Base-by-base conservation (phyloP, 2,329 filamentous ascomycete genomes). In the Apiospora arundinis region DNA sequence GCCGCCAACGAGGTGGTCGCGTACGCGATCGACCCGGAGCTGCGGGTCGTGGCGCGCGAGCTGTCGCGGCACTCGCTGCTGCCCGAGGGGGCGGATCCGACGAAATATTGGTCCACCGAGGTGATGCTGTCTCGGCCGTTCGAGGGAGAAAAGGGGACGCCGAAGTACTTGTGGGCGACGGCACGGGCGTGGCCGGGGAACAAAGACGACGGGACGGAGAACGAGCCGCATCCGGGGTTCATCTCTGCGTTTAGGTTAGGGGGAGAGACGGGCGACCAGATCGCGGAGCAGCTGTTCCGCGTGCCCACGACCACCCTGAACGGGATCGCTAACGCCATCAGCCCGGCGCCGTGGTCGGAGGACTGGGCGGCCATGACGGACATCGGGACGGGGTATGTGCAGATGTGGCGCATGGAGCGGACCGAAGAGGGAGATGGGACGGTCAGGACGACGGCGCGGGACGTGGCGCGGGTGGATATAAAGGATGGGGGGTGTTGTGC, bases 401-500 rank as follows among this genome's bases (percentile, higher is more conserved):
- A 75, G 71, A 73, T 77, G 46, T 76, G 74, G 74, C 71, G 69
- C 52, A 72, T 77, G 66, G 44, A 44, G 37, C 5, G 4, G 44
- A 45, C 23, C 8, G 40, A 28, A 0, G 40, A 18, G 2, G 14
- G 28, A 1, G 23, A 16, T 1, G n/a, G 2, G 6, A 21, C 18
- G 4, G 21, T n/a, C 5, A 6, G 21, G 21, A 37, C 67, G 4
- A 72, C 70, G 2, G 74, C 74, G 0, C 32, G 44, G 65, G 52
- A 70, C 5, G 74, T 78, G 12, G 74, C 73, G 1, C 72, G 68
- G n/a, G 70, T 76, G 5, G 70, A 73, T 46, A 69, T 77, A 18
- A 42, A 28, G 1, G 74, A 75, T 63, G 75, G 73, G 1, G 74
- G 74, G 2, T 77, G 76, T 25, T 76, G 75, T 69, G 76, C 74